These are phyloP conservation scores for Candolleomyces eurysporus DNA, from an alignment of 768 basidiomycete species.

Conservation along the genomic window DNA sequence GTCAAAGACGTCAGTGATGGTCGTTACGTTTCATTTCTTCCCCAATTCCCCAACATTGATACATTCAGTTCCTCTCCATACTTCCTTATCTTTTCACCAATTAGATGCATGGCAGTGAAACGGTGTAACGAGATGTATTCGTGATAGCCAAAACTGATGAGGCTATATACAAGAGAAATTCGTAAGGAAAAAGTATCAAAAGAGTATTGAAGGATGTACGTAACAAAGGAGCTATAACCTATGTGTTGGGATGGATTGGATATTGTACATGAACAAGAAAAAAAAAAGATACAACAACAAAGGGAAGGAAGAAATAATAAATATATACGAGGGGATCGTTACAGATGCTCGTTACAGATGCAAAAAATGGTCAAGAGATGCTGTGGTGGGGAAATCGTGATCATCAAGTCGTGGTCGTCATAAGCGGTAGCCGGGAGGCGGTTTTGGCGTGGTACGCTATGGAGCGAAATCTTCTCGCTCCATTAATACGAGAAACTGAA, in stretches of 20 bases:
- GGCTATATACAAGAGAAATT: neutral
- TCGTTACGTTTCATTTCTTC: too few relatives aligned
- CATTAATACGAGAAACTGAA: neutral
- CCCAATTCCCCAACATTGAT: neutral
- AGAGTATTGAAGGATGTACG: neutral
- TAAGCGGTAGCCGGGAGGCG: too few relatives aligned
- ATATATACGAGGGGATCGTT: too few relatives aligned
- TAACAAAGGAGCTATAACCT: neutral
- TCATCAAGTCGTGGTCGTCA: too few relatives aligned
- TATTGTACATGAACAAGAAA: too few relatives aligned
- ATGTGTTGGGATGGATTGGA: neutral
- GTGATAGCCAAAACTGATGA: neutral
- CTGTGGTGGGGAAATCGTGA: too few relatives aligned
- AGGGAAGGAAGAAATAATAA: too few relatives aligned
- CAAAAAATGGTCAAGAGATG: too few relatives aligned
- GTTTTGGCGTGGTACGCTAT: too few relatives aligned
- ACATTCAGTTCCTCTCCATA: neutral
- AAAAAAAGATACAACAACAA: too few relatives aligned
- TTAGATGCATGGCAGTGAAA: neutral
- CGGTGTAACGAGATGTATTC: neutral
- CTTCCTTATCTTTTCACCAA: neutral
- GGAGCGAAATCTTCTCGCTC: neutral
- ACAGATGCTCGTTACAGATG: too few relatives aligned
- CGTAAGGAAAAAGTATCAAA: neutral
- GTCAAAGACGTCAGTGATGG: too few relatives aligned